Evolutionary conservation across 139 green algal species (phyloP), one percentile per base, ranked within the genome.

Genomic region (Coelastrella sp.): DNA sequence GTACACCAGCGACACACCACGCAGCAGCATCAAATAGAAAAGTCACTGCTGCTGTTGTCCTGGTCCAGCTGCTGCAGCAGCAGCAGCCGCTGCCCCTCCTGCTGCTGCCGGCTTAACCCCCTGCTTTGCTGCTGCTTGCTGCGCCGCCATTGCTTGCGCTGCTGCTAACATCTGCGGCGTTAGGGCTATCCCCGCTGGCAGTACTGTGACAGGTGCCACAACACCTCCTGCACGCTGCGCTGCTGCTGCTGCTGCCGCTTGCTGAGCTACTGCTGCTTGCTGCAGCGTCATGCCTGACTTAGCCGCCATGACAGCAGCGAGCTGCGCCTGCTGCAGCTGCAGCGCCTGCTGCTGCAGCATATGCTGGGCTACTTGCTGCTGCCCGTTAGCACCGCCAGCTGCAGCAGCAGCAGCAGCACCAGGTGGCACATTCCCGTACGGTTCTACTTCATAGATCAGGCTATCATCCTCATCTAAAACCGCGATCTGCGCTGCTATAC

Each of bases 121-220:
- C 65, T 88, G 82, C 64, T 88, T 86, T 3, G 60, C 65, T 5
- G 82, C 82, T 77, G 82, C 82, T 86, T 60, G 74, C 54, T 85
- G 78, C 19, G 81, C 81, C 76, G 81, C 81, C 82, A 88, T 78
- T 20, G 65, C 82, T 54, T 88, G 82, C 7, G 82, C 82, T 64
- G 82, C 47, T 56, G 82, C 82, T 17, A 88, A 54, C 82, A 88
- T 88, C 65, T 88, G 82, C 7, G 82, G 82, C 4, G 82, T 88
- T 5, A 88, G 17, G n/a, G 57, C 80, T 20, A 88, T 65, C 5
- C 64, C 65, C 3, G 64, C 82, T 64, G 64, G 82, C 23, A 88
- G 6, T 3, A 80, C 32, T 20, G 81, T 47, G 5, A 32, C 81
- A 23, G 23, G 13, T 3, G 14, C 82, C 5, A 54, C 11, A 19